Percentiles rank a stretch among this genome's conserved stretches.
phyloP scores from a whole-genome alignment of 495 filamentous ascomycete genomes.

The Xylaria curta region DNA sequence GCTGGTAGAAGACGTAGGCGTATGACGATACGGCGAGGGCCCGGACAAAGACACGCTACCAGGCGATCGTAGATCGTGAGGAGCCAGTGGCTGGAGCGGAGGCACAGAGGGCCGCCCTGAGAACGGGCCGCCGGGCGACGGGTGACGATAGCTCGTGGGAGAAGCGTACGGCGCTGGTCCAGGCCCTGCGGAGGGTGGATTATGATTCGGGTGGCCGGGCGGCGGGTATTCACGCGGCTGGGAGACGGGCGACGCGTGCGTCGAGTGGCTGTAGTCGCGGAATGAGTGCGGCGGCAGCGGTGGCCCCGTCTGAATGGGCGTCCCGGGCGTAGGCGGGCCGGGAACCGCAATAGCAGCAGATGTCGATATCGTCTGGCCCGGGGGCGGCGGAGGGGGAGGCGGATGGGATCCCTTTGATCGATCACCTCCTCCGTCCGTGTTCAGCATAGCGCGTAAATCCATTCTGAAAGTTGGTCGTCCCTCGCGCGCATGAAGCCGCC shows the following conservation, averaged over 20 bases:
- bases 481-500: conserved; percentile 2
- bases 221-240: conserved; percentile 39
- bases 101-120: conserved; percentile 54
- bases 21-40: conserved; percentile 61
- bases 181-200: conserved; percentile 37
- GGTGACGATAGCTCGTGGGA: conserved; percentile 49
- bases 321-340: conserved; percentile 51
- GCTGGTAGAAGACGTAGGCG: conserved; percentile 52
- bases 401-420: conserved; percentile 31
- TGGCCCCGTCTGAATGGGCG: conserved; percentile 51
- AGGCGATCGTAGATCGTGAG: conserved; percentile 60
- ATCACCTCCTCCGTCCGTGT: conserved; percentile 50
- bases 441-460: conserved; percentile 65
- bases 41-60: conserved; percentile 50
- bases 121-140: conserved; percentile 45
- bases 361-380: conserved; percentile 30
- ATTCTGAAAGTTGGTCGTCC: conserved; percentile 42
- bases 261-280: conserved; percentile 53
- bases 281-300: conserved; percentile 48
- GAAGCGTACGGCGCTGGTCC: conserved; percentile 42
- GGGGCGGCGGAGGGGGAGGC: conserved; percentile 34
- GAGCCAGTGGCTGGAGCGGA: conserved; percentile 56
- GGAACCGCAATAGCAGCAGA: conserved; percentile 13
- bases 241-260: conserved; percentile 49
- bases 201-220: conserved; percentile 44